These are phyloP conservation scores for Trypanosoma platydactyli DNA, from an alignment of 208 protist species.

Conservation along the genomic window DNA sequence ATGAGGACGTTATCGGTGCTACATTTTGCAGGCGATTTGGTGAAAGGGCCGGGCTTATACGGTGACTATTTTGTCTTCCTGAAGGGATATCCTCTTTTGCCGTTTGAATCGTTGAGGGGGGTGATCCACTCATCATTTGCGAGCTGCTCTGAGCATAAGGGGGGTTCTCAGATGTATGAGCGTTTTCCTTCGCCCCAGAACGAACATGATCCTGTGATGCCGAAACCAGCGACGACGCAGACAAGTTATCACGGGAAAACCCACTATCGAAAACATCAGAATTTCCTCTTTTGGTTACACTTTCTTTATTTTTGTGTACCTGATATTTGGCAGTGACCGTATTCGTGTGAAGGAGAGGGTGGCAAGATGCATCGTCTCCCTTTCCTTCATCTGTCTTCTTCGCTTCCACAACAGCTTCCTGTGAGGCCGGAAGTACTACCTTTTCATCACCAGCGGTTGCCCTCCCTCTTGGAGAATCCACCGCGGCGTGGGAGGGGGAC, in stretches of 20 bases:
- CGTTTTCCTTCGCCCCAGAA: background rate
- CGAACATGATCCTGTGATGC: background rate
- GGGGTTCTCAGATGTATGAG: background rate
- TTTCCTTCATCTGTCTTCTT: background rate
- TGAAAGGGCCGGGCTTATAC: slow-evolving; percentile 18
- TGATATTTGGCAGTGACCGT: slow-evolving; percentile 1
- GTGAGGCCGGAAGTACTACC: background rate
- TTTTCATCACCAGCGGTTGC: background rate
- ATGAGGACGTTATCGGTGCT: background rate
- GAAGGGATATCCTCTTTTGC: background rate
- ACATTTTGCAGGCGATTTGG: background rate
- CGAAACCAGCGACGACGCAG: background rate
- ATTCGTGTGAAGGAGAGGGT: slow-evolving; percentile 9
- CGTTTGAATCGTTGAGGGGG: background rate
- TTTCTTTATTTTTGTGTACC: background rate
- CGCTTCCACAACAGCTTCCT: background rate
- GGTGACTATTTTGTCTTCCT: slow-evolving; percentile 4
- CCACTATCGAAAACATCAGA: slow-evolving; percentile 8
- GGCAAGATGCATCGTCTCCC: slow-evolving; percentile 8
- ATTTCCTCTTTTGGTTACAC: background rate
- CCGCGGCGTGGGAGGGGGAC: background rate
- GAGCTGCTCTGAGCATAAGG: background rate
- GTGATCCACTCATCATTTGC: background rate
- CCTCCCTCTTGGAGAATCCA: background rate
- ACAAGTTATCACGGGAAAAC: background rate